Evolutionary conservation across 106 monocot species (phyloP).

Genomic region (Dioscorea dumetorum): DNA sequence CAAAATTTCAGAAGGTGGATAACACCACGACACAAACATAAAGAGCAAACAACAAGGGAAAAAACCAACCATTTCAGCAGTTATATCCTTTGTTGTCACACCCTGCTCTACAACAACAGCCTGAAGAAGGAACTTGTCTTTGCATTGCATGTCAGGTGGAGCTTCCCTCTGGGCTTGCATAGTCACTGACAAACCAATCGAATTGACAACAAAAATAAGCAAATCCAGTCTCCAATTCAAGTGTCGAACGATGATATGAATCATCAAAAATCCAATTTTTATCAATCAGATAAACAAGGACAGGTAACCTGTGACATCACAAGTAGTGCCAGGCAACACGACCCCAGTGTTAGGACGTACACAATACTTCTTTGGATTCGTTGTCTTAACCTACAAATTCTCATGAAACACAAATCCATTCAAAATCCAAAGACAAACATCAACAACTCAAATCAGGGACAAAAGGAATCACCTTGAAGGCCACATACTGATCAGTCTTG

Average conservation of each 20-base stretch:
- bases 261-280: no score
- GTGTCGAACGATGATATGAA: no score
- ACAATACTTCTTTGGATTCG: conserved; percentile 87
- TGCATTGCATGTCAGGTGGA: conserved; percentile 77
- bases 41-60: neutral
- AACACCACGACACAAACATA: neutral
- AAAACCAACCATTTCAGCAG: conserved; percentile 57
- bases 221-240: no score
- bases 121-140: conserved; percentile 89
- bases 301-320: conserved; percentile 65
- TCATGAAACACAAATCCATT: neutral
- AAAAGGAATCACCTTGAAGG: conserved; percentile 32
- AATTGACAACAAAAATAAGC: no score
- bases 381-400: conserved; percentile 76
- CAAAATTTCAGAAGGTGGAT: neutral
- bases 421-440: neutral
- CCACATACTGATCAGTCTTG: conserved; percentile 45
- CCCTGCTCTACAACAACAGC: conserved; percentile 51
- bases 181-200: conserved; percentile 37
- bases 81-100: conserved; percentile 54
- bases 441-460: neutral
- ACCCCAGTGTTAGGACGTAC: conserved; percentile 85
- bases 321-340: conserved; percentile 56
- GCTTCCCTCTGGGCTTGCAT: conserved; percentile 98
- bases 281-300: neutral